Evolutionary conservation across 192 early-diverging fungal genomes (phyloP).

Genomic region (Bifiguratus adelaidae): DNA sequence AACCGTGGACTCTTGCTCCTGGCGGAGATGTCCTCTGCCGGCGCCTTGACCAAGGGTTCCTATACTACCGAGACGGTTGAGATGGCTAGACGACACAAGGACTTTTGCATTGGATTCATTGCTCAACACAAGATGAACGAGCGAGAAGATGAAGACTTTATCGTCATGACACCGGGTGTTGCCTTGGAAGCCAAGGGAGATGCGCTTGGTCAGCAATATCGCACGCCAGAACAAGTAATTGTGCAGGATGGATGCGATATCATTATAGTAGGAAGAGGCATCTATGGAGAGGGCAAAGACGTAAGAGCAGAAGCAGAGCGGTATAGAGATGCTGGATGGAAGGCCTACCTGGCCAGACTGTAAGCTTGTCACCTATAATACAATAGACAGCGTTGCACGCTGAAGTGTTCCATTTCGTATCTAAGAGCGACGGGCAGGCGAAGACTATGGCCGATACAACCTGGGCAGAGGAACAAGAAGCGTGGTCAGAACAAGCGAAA

Average conservation of each 20-base stretch:
- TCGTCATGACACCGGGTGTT: slow-evolving; percentile 95
- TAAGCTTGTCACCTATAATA: too few species aligned
- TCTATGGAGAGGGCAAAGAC: slow-evolving; percentile 81
- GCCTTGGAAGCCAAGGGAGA: slow-evolving; percentile 75
- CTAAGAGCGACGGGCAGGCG: too few species aligned
- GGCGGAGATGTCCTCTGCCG: slow-evolving; percentile 95
- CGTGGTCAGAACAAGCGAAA: too few species aligned
- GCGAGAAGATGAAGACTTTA: slow-evolving; percentile 66
- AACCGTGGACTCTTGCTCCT: slow-evolving; percentile 77
- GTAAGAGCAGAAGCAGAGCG: slow-evolving; percentile 59
- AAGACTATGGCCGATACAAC: too few species aligned
- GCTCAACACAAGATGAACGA: slow-evolving; percentile 55
- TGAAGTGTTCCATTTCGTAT: too few species aligned
- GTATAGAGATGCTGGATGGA: slow-evolving; percentile 94
- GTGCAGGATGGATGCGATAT: slow-evolving; percentile 80
- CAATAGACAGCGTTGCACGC: too few species aligned
- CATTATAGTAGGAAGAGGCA: slow-evolving; percentile 97
- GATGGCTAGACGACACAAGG: slow-evolving; percentile 75
- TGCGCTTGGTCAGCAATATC: slow-evolving; percentile 91
- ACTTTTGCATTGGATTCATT: slow-evolving; percentile 97
- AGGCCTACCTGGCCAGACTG: slow-evolving; percentile 66
- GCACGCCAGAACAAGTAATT: slow-evolving; percentile 82
- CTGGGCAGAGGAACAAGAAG: too few species aligned
- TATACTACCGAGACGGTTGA: slow-evolving; percentile 82
- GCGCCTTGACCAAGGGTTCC: slow-evolving; percentile 67